Conservation (phyloP, 106 monocot species). For the Iris macrosiphon region DNA sequence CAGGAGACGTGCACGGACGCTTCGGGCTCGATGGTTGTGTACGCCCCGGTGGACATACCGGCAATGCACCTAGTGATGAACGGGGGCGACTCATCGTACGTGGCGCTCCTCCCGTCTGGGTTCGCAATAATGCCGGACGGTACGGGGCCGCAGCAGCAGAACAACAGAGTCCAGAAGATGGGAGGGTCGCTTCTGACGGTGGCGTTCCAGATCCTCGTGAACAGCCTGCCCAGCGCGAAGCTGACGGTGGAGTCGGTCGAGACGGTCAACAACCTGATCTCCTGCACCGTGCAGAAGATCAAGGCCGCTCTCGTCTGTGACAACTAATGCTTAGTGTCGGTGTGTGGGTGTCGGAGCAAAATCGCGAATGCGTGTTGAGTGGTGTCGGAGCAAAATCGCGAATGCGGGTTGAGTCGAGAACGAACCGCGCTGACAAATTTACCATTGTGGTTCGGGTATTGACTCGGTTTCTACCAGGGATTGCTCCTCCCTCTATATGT, state of each 20-base stretch:
- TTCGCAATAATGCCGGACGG: slow-evolving; percentile 62
- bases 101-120: slow-evolving; percentile 77
- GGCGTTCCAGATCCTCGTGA: slow-evolving; percentile 85
- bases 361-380: slow-evolving; percentile 8
- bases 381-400: background rate
- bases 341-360: background rate
- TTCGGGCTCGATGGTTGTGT: slow-evolving; percentile 76
- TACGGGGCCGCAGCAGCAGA: background rate
- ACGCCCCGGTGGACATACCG: slow-evolving; percentile 81
- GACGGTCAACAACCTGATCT: slow-evolving; percentile 80
- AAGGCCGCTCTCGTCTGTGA: slow-evolving; percentile 48
- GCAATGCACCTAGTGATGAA: slow-evolving; percentile 83
- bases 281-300: slow-evolving; percentile 83
- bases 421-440: slow-evolving; percentile 33
- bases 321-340: too few relatives aligned
- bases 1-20: slow-evolving; percentile 81
- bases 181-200: slow-evolving; percentile 70
- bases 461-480: slow-evolving; percentile 19
- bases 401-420: slow-evolving; percentile 44
- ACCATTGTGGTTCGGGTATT: slow-evolving; percentile 79
- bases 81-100: slow-evolving; percentile 69
- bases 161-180: too few relatives aligned
- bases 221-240: slow-evolving; percentile 74
- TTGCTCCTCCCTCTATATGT: too few relatives aligned
- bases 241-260: slow-evolving; percentile 84